Base-by-base conservation (phyloP, 2,329 filamentous ascomycete genomes). In the Penicillium fuscoglaucum region DNA sequence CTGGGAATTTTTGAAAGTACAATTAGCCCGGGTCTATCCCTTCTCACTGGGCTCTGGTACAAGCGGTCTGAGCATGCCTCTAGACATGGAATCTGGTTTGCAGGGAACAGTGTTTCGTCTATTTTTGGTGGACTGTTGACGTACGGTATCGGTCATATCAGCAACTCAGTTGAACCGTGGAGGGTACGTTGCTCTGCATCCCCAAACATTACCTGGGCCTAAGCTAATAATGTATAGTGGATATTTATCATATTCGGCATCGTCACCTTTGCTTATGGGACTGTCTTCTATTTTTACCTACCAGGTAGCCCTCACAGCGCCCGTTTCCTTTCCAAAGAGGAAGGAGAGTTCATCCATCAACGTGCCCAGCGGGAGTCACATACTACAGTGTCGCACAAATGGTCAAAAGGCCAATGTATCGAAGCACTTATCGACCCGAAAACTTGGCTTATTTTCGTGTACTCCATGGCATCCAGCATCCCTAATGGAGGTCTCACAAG, bases 131-230 rank as follows among this genome's bases (percentile, higher is more conserved):
- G 57, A 9, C 29, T 64, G 29, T 37, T 64, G 3, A 44, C 57
- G 21, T 64, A 58, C 40, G 61, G 26, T 26, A 26, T 26, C 26
- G 63, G 64, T 3, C 37, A 61, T 13, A 58, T 64, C 9, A 62
- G 53, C 8, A 72, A 79, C 48, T 58, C 68, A 13, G 60, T 85
- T 17, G 75, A 73, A 19, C 79, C 81, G 4, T 86, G 83, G 83
- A 76, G 44, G 24, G 44, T 46, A 46, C 17, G 17, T 31, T 62
- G 6, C 19, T 41, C 2, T 62, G 55, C 17, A 46, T 46, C 6
- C 19, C 40, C 24, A 46, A 46, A 6, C 4, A n/a, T n/a, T 28
- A 5, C 26, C 26, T n/a, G 6, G 17, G 15, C 9, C 17, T 10
- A 46, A 46, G 9, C 44, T 46, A 46, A 46, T 29, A 12, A 6